Conservation (phyloP, 2,329 filamentous ascomycete genomes). For the Penicillium concentricum region DNA sequence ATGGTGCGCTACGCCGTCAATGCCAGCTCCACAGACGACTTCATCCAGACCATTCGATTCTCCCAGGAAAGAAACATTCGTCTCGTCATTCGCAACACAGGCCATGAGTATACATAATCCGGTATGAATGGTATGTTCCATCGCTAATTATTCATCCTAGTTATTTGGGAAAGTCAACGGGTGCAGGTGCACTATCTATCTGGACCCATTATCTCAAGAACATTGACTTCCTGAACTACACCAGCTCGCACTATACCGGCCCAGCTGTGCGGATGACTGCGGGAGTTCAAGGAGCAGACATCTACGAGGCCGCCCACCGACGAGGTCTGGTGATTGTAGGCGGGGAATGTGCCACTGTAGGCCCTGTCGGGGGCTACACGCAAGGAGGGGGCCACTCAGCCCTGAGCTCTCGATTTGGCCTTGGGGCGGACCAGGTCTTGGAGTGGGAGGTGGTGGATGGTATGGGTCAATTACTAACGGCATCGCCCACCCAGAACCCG, state of each 20-base stretch:
- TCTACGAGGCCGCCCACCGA: neutral
- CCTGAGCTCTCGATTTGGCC: neutral
- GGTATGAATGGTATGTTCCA: neutral
- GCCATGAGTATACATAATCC: no score
- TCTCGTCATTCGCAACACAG: no score
- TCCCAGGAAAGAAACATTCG: no score
- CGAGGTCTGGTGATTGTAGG: neutral
- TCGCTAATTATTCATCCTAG: neutral
- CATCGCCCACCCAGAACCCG: constrained; percentile 47
- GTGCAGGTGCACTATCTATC: neutral
- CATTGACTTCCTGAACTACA: neutral
- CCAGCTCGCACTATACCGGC: neutral
- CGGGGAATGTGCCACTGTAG: neutral
- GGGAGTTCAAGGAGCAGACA: neutral
- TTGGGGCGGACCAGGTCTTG: neutral
- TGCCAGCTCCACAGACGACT: no score
- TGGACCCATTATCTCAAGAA: neutral
- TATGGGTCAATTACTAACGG: constrained; percentile 51
- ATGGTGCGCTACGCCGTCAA: neutral
- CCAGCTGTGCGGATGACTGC: neutral
- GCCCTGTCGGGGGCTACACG: neutral
- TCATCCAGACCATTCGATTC: no score
- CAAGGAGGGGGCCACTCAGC: neutral
- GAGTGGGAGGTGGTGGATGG: constrained; percentile 57
- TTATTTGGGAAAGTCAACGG: neutral